These are phyloP conservation scores for Triglochin maritima DNA, from an alignment of 106 monocot genomes.

Conservation along the genomic window DNA sequence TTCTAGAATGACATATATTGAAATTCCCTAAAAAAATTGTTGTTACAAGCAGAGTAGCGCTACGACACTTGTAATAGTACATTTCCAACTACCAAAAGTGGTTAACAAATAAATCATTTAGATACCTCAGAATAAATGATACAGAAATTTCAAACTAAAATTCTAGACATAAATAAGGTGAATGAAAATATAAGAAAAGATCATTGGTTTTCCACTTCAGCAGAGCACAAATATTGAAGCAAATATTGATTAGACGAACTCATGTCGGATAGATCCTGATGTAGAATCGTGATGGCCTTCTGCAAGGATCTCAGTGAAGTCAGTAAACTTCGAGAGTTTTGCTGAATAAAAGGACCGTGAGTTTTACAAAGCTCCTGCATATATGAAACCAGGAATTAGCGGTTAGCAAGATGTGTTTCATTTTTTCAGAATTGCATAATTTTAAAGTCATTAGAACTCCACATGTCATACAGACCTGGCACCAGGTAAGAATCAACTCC, in stretches of 20 bases:
- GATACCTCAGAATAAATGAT: too few relatives aligned
- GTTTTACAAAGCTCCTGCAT: slow-evolving; percentile 75
- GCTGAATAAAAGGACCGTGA: slow-evolving; percentile 76
- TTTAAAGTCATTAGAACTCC: neutral
- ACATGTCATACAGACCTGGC: slow-evolving; percentile 44
- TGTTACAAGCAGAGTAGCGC: too few relatives aligned
- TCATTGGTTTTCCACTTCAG: slow-evolving; percentile 4
- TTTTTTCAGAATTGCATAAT: neutral
- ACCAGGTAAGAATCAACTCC: slow-evolving; percentile 85
- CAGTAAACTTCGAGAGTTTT: slow-evolving; percentile 73
- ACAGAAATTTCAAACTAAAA: too few relatives aligned
- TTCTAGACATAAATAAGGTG: too few relatives aligned
- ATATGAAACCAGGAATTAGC: neutral
- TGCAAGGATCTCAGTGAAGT: slow-evolving; percentile 82
- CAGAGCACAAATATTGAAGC: slow-evolving; percentile 64
- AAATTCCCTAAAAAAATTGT: too few relatives aligned
- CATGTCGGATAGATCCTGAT: slow-evolving; percentile 75
- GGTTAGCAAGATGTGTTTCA: neutral
- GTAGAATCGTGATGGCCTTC: slow-evolving; percentile 68
- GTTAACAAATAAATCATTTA: too few relatives aligned
- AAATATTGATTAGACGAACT: slow-evolving; percentile 88
- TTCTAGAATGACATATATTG: too few relatives aligned
- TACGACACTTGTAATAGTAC: too few relatives aligned
- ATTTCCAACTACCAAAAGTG: too few relatives aligned
- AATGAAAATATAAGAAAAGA: neutral